phyloP scores from a whole-genome alignment of 2,329 filamentous ascomycete genomes.

The Aspergillus pseudoterreus region DNA sequence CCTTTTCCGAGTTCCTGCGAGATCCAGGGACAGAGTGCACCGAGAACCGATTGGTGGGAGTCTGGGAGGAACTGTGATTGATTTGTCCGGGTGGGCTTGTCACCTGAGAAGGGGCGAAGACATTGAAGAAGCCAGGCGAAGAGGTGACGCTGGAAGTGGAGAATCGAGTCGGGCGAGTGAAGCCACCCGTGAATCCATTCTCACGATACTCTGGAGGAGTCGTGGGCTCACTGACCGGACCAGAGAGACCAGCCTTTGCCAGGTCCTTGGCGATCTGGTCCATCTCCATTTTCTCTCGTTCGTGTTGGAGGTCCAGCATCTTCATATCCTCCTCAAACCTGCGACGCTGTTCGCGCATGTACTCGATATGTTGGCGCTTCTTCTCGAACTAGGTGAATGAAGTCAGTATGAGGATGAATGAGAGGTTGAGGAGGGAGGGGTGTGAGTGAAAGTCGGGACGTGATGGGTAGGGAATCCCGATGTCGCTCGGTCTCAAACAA shows the following conservation, averaged over 20 bases:
- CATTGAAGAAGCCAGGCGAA: constrained; percentile 69
- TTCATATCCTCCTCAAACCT: constrained; percentile 92
- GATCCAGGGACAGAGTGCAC: constrained; percentile 84
- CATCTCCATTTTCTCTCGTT: constrained; percentile 77
- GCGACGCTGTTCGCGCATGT: constrained; percentile 80
- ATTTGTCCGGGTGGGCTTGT: constrained; percentile 69
- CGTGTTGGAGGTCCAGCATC: constrained; percentile 79
- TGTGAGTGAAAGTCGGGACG: background rate
- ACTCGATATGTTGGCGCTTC: constrained; percentile 89
- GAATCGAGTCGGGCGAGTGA: constrained; percentile 82
- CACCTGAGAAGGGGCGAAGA: constrained; percentile 71
- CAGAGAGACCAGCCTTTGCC: constrained; percentile 54
- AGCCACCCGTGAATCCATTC: constrained; percentile 71
- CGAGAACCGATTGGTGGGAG: constrained; percentile 62
- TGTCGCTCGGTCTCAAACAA: background rate
- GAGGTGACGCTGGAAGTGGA: constrained; percentile 84
- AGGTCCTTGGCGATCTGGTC: constrained; percentile 81
- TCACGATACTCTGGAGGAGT: constrained; percentile 93
- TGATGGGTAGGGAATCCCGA: background rate
- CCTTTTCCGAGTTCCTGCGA: constrained; percentile 83
- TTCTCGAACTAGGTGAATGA: constrained; percentile 69
- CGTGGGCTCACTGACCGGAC: constrained; percentile 89
- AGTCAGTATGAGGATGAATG: constrained; percentile 34
- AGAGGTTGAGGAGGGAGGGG: constrained; percentile 4
- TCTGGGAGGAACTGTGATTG: constrained; percentile 48